phyloP scores from a whole-genome alignment of 345 rosid genomes.

The Cardamine chenopodiifolia region DNA sequence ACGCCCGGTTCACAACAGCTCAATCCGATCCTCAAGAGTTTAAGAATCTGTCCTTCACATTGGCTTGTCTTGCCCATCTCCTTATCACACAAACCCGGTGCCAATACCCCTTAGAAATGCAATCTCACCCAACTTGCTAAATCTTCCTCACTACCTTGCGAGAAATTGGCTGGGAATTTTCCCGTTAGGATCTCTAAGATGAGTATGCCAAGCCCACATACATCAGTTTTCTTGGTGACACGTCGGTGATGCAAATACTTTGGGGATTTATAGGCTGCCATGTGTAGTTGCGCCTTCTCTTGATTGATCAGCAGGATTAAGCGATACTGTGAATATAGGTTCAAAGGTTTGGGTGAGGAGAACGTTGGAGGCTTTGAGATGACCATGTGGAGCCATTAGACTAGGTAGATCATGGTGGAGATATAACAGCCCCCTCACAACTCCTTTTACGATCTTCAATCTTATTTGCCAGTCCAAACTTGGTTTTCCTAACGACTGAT shows the following conservation, averaged over 20 bases:
- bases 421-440: slow-evolving; percentile 62
- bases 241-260: slow-evolving; percentile 63
- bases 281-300: slow-evolving; percentile 67
- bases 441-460: slow-evolving; percentile 77
- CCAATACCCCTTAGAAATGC: slow-evolving; percentile 39
- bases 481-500: slow-evolving; percentile 52
- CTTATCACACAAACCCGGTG: slow-evolving; percentile 53
- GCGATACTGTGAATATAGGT: slow-evolving; percentile 75
- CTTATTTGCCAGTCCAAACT: slow-evolving; percentile 75
- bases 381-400: slow-evolving; percentile 83
- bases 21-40: slow-evolving; percentile 70
- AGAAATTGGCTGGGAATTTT: slow-evolving; percentile 57
- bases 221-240: slow-evolving; percentile 84
- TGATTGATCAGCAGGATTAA: slow-evolving; percentile 77
- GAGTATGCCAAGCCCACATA: slow-evolving; percentile 84
- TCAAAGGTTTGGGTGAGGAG: slow-evolving; percentile 57
- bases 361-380: slow-evolving; percentile 87
- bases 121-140: slow-evolving; percentile 59
- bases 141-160: slow-evolving; percentile 53
- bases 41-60: slow-evolving; percentile 51
- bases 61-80: slow-evolving; percentile 50
- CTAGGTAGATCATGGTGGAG: slow-evolving; percentile 73
- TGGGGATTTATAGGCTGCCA: slow-evolving; percentile 95
- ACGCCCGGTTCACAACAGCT: slow-evolving; percentile 64
- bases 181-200: slow-evolving; percentile 75